Evolutionary conservation across 2,329 filamentous ascomycete species (phyloP).

Genomic region (Colletotrichum limetticola): DNA sequence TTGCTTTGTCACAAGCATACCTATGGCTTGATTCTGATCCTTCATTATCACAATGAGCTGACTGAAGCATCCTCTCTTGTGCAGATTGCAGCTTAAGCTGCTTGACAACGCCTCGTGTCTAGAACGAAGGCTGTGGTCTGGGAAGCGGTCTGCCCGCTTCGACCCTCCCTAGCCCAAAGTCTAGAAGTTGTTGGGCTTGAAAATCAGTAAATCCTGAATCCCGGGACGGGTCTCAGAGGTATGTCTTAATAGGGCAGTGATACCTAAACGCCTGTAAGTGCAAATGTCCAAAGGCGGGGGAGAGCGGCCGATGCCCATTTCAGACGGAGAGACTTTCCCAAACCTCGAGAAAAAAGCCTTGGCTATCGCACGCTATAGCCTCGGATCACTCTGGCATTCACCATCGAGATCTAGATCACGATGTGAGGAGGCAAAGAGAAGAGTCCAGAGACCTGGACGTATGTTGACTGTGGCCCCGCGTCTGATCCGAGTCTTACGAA

Average conservation of each 20-base stretch:
- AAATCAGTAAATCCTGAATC: background rate
- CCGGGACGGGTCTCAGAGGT: background rate
- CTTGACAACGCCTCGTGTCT: background rate
- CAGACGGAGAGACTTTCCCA: background rate
- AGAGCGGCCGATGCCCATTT: background rate
- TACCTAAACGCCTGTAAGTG: background rate
- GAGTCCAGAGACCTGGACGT: background rate
- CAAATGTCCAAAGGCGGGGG: background rate
- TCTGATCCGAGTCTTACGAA: background rate
- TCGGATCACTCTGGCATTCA: background rate
- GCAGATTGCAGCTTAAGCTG: background rate
- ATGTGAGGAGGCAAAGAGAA: background rate
- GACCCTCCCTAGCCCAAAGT: background rate
- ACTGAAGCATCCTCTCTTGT: background rate
- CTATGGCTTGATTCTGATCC: background rate
- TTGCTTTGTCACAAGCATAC: background rate
- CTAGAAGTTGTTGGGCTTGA: background rate
- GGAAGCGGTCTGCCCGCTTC: background rate
- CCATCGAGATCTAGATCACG: background rate
- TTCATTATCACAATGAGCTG: background rate
- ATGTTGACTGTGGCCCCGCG: background rate
- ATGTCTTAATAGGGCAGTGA: background rate
- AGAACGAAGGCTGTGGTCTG: background rate
- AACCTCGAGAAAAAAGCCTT: background rate
- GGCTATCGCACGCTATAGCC: background rate